Evolutionary conservation across 2,329 filamentous ascomycete genomes (phyloP).

Genomic region (Aureobasidium sp.): DNA sequence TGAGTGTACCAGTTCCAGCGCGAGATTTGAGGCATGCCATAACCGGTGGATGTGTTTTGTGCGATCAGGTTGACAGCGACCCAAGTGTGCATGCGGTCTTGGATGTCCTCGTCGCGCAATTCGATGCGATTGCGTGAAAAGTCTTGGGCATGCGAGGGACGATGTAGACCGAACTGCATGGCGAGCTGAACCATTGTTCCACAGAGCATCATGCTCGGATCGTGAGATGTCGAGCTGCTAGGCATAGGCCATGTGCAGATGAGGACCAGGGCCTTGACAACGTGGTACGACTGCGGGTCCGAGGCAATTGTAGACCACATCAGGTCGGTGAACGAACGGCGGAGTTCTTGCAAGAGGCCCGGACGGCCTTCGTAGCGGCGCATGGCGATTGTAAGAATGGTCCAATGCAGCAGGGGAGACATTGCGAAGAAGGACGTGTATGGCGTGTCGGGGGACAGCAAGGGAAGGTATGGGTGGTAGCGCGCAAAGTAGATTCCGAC

Average conservation of each 20-base stretch:
- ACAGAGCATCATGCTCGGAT: constrained; percentile 72
- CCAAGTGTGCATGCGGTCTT: constrained; percentile 73
- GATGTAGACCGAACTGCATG: constrained; percentile 72
- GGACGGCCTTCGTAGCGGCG: constrained; percentile 59
- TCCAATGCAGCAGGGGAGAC: constrained; percentile 78
- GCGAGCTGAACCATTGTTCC: constrained; percentile 83
- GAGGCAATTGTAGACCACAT: constrained; percentile 70
- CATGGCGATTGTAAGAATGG: constrained; percentile 65
- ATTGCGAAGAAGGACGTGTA: constrained; percentile 59
- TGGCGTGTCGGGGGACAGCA: constrained; percentile 58
- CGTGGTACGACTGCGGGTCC: constrained; percentile 68
- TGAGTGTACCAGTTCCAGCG: constrained; percentile 52
- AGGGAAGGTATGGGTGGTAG: constrained; percentile 71
- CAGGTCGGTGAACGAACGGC: constrained; percentile 56
- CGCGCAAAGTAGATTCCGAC: constrained; percentile 66
- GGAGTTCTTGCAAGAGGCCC: constrained; percentile 57
- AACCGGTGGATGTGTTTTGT: constrained; percentile 71
- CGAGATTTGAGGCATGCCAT: constrained; percentile 60
- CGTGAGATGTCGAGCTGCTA: constrained; percentile 69
- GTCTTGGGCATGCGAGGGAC: constrained; percentile 73
- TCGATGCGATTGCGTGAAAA: constrained; percentile 61
- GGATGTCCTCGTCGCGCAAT: constrained; percentile 67
- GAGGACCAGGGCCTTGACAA: constrained; percentile 72
- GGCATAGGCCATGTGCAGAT: constrained; percentile 76
- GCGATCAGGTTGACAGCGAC: constrained; percentile 78